A percentile compares a stretch with the other conserved stretches of the same genome.
phyloP scores from a whole-genome alignment of 768 basidiomycete species.

The Gautieria morchelliformis region DNA sequence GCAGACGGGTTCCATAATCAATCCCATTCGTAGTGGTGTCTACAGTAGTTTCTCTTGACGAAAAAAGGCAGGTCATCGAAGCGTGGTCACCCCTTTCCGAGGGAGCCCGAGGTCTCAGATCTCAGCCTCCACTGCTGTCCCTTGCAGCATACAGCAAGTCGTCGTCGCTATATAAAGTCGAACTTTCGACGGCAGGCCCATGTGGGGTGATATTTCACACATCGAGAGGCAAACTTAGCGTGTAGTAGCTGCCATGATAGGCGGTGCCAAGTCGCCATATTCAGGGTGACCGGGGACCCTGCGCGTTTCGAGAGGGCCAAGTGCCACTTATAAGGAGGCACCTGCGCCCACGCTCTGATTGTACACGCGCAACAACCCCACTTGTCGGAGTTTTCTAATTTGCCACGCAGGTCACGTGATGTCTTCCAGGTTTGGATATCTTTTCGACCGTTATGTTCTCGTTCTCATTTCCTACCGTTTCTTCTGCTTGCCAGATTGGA shows the following conservation, averaged over 20 bases:
- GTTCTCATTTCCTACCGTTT: neutral
- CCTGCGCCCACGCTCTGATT: slow-evolving; percentile 10
- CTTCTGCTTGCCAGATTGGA: slow-evolving; percentile 57
- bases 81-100: too few species aligned
- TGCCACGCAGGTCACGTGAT: slow-evolving; percentile 10
- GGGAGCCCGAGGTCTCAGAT: too few species aligned
- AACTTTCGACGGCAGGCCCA: too few species aligned
- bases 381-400: slow-evolving; percentile 8
- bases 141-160: too few species aligned
- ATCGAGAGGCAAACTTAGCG: too few species aligned
- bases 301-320: neutral
- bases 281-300: slow-evolving; percentile 1
- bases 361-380: slow-evolving; percentile 7
- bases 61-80: too few species aligned
- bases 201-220: too few species aligned
- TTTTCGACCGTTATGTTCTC: neutral
- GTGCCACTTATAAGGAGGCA: slow-evolving; percentile 7
- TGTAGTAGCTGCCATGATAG: neutral
- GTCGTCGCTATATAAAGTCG: too few species aligned
- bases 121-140: too few species aligned
- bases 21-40: too few species aligned
- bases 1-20: too few species aligned
- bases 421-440: slow-evolving; percentile 8
- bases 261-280: neutral
- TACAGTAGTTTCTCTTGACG: too few species aligned